phyloP scores from a whole-genome alignment of 2,329 filamentous ascomycete species.

The Cadophora sp. region DNA sequence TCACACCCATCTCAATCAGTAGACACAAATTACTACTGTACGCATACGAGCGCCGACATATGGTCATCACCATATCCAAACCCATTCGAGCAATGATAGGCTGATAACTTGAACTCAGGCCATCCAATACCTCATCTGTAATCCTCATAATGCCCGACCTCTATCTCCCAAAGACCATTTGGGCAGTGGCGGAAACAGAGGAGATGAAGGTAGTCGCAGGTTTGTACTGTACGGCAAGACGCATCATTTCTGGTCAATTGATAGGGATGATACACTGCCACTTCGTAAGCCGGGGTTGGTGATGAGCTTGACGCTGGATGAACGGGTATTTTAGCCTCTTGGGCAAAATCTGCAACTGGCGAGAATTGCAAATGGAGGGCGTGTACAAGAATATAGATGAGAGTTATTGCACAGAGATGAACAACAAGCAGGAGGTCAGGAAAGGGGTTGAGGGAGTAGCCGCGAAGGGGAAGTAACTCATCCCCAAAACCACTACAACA shows the following conservation, averaged over 20 bases:
- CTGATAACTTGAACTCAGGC: conserved; percentile 56
- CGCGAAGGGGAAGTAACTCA: conserved; percentile 46
- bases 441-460: conserved; percentile 55
- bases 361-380: neutral
- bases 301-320: conserved; percentile 62
- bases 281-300: conserved; percentile 68
- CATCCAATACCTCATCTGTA: conserved; percentile 6
- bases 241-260: conserved; percentile 87
- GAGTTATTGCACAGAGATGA: conserved; percentile 59
- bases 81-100: neutral
- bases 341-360: neutral
- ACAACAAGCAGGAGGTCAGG: conserved; percentile 59
- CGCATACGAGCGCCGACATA: conserved; percentile 75
- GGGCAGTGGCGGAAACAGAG: conserved; percentile 78
- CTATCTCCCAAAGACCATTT: conserved; percentile 63
- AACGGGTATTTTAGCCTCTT: conserved; percentile 54
- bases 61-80: conserved; percentile 59
- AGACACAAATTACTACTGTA: conserved; percentile 86
- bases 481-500: neutral
- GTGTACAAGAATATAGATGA: conserved; percentile 51
- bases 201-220: conserved; percentile 81
- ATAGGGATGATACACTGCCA: conserved; percentile 71
- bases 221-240: conserved; percentile 85
- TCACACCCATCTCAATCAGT: conserved; percentile 64
- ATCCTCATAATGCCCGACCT: conserved; percentile 72